Percentiles rank a stretch among this genome's conserved stretches.
phyloP scores from a whole-genome alignment of 2,329 filamentous ascomycete species.

The Apiospora saccharicola region DNA sequence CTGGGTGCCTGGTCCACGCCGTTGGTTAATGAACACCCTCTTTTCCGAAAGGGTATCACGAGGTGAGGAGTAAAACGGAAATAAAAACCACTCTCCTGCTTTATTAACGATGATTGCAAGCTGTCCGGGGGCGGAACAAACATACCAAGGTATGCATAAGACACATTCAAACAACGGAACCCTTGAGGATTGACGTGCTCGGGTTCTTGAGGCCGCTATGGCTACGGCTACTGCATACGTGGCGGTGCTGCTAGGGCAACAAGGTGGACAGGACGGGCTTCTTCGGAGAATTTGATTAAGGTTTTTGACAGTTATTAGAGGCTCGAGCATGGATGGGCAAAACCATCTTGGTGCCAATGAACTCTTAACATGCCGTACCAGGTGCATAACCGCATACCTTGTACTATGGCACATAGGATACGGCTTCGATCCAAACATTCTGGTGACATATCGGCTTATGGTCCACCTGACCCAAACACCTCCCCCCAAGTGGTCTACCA shows the following conservation, averaged over 20 bases:
- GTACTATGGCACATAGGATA: neutral
- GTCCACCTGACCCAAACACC: conserved; percentile 18
- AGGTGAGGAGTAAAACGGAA: neutral
- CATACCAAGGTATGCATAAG: neutral
- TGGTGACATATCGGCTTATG: conserved; percentile 13
- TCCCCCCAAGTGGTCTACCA: conserved; percentile 2
- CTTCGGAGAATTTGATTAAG: conserved; percentile 22
- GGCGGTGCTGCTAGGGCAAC: conserved; percentile 19
- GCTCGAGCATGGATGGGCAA: conserved; percentile 16
- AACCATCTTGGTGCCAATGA: conserved; percentile 5
- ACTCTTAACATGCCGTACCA: neutral
- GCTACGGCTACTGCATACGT: neutral
- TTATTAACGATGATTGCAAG: neutral
- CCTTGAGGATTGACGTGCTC: neutral
- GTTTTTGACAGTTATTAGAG: conserved; percentile 18
- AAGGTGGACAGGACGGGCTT: conserved; percentile 18
- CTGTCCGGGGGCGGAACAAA: neutral
- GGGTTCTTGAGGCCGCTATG: neutral
- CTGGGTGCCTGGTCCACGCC: conserved; percentile 1
- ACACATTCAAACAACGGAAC: neutral
- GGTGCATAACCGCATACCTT: neutral
- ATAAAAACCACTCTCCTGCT: neutral
- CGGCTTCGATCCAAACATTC: conserved; percentile 1
- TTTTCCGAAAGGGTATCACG: neutral
- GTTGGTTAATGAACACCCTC: conserved; percentile 7